phyloP scores from a whole-genome alignment of 139 green algal genomes.

The Chlamydomonas applanata region DNA sequence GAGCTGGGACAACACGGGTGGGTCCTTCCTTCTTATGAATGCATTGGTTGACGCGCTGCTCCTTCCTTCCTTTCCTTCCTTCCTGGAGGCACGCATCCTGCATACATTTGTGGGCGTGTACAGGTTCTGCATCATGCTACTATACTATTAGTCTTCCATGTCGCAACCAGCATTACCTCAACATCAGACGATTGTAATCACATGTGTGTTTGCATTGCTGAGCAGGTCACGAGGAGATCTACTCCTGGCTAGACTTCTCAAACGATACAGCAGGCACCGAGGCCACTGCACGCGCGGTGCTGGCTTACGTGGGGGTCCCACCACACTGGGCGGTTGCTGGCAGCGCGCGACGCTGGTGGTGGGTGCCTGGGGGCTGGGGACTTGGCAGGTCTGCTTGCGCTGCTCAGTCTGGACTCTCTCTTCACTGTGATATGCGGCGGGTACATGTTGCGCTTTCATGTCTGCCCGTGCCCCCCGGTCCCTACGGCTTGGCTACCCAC shows the following conservation, averaged over 20 bases:
- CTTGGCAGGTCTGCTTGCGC: too few relatives aligned
- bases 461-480: too few relatives aligned
- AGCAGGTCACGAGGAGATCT: slow-evolving; percentile 23
- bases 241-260: neutral
- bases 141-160: neutral
- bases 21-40: neutral
- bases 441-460: too few relatives aligned
- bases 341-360: slow-evolving; percentile 21
- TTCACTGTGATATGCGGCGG: too few relatives aligned
- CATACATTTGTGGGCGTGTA: too few relatives aligned
- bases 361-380: neutral
- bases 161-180: neutral
- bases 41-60: too few relatives aligned
- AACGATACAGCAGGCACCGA: neutral
- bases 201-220: neutral
- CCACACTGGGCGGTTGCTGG: slow-evolving; percentile 9
- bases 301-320: slow-evolving; percentile 4
- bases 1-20: slow-evolving; percentile 23
- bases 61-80: too few relatives aligned
- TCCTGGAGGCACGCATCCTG: too few relatives aligned
- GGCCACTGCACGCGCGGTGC: slow-evolving; percentile 12
- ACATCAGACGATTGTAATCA: neutral
- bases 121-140: neutral
- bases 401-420: too few relatives aligned
- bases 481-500: too few relatives aligned